Evolutionary conservation across 2,329 filamentous ascomycete genomes (phyloP), one percentile per base, ranked within the genome.

Genomic region (Aspergillus fumigatiaffinis): DNA sequence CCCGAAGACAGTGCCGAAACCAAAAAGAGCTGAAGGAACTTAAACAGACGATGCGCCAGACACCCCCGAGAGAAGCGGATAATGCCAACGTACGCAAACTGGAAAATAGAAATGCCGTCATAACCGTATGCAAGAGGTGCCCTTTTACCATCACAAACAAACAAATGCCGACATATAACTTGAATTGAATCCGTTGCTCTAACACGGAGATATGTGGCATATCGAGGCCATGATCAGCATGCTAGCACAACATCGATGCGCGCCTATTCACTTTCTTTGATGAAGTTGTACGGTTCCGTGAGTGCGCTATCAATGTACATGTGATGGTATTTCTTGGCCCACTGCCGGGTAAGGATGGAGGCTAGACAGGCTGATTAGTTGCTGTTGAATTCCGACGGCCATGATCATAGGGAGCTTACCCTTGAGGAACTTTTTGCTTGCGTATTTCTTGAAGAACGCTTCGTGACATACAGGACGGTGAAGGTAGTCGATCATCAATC

Each of bases 401-500:
- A 17, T 9, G 17, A n/a, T 9, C 42, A 5, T 41, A 10, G n/a
- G 20, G 51, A 28, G 56, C 83, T 78, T 86, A 96, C 93, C 92
- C 81, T 99, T 99, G 68, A 97, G 80, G 79, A 97, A 99, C 79
- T 96, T 97, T 83, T 97, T 99, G 85, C 91, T 96, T 56, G 94
- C 94, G 75, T 99, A 99, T 78, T 99, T 99, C 85, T 96, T 96
- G 84, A 97, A 97, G 82, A 99, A 97, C 41, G 94, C 95, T 74
- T 97, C 93, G 71, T 99, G 94, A 47, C 88, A 85, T 54, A 97
- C 90, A 26, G 93, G 94, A 12, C 90, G 87, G 58, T 90, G 89
- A 42, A 99, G 87, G 73, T 99, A 99, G 75, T 99, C 92, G 60
- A 99, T 87, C 92, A 99, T 97, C 60, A 97, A 83, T 68, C 89